Evolutionary conservation across 257 asterid genomes (phyloP), one percentile per base, ranked within the genome.

Genomic region (Linderniella brevidens): DNA sequence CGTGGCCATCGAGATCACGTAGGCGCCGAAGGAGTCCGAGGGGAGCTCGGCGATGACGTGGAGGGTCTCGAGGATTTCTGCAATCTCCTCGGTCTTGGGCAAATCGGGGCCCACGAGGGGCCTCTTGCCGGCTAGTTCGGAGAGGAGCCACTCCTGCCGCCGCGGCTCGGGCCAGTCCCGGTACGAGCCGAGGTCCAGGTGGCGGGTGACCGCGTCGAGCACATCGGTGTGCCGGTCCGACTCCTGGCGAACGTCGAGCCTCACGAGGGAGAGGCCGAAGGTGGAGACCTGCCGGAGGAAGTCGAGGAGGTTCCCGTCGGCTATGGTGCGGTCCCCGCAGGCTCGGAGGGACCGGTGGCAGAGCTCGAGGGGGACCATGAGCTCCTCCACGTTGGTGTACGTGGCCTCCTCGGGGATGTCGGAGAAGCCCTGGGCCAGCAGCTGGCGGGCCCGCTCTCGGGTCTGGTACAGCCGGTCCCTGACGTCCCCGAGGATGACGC

Each of bases 361-460:
- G 58, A 73, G 70, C 70, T 77, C 86, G 37, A 77, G 82, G 49
- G 87, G 87, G 45, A 65, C 87, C 71, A 77, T 41, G 20, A 77
- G 63, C 87, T 77, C 68, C 29, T 82, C 92, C 20, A 83, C 68
- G 45, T 68, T 62, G 29, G 78, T 65, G 70, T 80, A 87, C 64
- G 84, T 65, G 1, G 73, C 63, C 64, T 83, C 93, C 60, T 68
- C 83, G 1, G 92, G 72, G 51, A 80, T 66, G 52, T 83, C 92
- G 37, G 95, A 83, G 13, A 29, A 43, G 52, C 93, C 97, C 53
- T 53, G 62, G 17, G 90, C 50, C 35, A 87, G 71, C 46, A 83
- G 44, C 46, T 87, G 97, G 42, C 97, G 86, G 50, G 95, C 74
- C n/a, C 83, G 92, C 59, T 87, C 97, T 45, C 95, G 88, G 18